Evolutionary conservation across 2,329 filamentous ascomycete genomes (phyloP), one percentile per base, ranked within the genome.

Genomic region (Emergomyces orientalis): DNA sequence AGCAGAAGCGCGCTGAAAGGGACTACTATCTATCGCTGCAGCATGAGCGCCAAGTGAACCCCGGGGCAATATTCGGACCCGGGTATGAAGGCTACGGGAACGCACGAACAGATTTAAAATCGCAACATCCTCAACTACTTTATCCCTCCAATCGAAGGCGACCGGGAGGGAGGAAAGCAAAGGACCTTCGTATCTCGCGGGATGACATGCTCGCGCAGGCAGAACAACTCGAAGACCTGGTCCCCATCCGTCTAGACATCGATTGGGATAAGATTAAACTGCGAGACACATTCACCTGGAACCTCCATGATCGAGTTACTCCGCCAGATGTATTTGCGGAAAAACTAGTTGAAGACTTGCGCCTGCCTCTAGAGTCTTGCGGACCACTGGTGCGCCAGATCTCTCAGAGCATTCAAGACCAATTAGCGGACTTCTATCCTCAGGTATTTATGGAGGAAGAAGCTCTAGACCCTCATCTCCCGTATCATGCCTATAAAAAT

Each of bases 281-380:
- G 65, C 89, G 94, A 74, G 94, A 99, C 75, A 97, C 94, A 0
- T 97, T 99, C 69, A 97, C 94, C 2, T 99, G 93, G 92, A 99
- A 99, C 75, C 82, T 97, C 43, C 90, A 97, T 77, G 94, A 99
- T 74, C 88, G 92, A 63, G 83, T 94, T 14, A 84, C 95, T 2
- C 82, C 85, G 27, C 85, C 88, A 25, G 88, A 96, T 63, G 76
- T 94, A 13, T 97, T 97, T 74, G 90, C 92, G 0, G 86, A 90
- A 63, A 91, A 94, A 73, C 81, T 99, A 25, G 85, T 97, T 6
- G 94, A 99, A 75, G 94, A 99, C 72, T 80, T 88, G 66, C 81
- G 82, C 51, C 84, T 99, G 71, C 90, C 91, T 2, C 77, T 89
- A 34, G 88, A 92, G 69, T 75, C 81, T 22, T 79, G 80, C 56